phyloP scores from a whole-genome alignment of 768 basidiomycete genomes.

The Tulasnella sp. region DNA sequence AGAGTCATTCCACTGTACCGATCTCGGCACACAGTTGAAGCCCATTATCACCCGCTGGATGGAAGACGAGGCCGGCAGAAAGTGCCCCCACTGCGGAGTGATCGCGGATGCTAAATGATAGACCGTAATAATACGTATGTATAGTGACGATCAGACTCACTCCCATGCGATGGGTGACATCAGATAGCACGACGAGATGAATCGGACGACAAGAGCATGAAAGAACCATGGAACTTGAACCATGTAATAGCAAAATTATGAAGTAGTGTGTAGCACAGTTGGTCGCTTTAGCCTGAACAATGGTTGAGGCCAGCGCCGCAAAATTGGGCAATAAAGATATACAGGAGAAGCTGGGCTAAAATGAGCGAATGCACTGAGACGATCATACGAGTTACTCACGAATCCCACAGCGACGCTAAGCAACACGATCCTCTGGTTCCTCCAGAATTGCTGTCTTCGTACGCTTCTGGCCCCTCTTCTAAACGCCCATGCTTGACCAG shows the following conservation, averaged over 20 bases:
- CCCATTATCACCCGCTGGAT: constrained; percentile 84
- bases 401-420: constrained; percentile 60
- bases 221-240: constrained; percentile 8
- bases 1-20: constrained; percentile 75
- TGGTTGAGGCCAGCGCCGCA: constrained; percentile 73
- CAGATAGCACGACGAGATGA: not conserved
- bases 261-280: not conserved
- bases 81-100: constrained; percentile 57
- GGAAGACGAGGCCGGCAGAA: constrained; percentile 46
- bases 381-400: constrained; percentile 32
- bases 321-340: constrained; percentile 76
- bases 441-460: constrained; percentile 83
- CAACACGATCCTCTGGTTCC: constrained; percentile 55
- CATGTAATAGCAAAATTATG: constrained; percentile 11
- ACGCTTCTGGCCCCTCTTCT: constrained; percentile 75
- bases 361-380: constrained; percentile 9
- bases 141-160: not conserved
- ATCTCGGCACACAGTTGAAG: constrained; percentile 88
- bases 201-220: not conserved
- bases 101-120: constrained; percentile 44
- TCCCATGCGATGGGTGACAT: not conserved
- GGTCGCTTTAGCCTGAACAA: constrained; percentile 28
- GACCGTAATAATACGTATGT: not conserved
- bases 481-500: constrained; percentile 88
- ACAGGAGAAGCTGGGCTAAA: constrained; percentile 49